These are phyloP conservation scores for Cladochytrium replicatum DNA, from an alignment of 192 early-diverging fungal genomes.

Conservation along the genomic window DNA sequence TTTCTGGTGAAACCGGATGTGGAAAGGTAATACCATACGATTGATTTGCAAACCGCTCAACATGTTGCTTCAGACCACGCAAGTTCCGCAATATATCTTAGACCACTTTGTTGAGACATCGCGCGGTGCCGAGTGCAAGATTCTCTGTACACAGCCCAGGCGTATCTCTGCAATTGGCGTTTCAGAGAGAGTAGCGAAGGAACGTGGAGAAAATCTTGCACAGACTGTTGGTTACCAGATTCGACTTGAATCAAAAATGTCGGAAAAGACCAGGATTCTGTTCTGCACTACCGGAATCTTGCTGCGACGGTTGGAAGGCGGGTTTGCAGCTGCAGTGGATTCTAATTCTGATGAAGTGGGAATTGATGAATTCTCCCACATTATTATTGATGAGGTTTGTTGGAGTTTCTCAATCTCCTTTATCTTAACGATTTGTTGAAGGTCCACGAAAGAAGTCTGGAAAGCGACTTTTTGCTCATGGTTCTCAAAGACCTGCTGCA, in stretches of 20 bases:
- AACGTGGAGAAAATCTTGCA: slow-evolving; percentile 36
- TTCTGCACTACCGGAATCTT: slow-evolving; percentile 64
- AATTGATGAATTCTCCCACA: slow-evolving; percentile 45
- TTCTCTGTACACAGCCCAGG: slow-evolving; percentile 30
- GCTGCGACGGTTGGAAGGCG: slow-evolving; percentile 45
- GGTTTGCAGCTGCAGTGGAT: slow-evolving; percentile 13
- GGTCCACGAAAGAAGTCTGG: slow-evolving; percentile 72
- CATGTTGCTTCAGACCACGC: slow-evolving; percentile 11
- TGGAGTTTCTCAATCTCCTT: no score
- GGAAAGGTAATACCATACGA: slow-evolving; percentile 8
- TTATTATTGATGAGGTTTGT: slow-evolving; percentile 72
- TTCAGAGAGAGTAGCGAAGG: slow-evolving; percentile 43
- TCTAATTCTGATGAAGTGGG: slow-evolving; percentile 11
- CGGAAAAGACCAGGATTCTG: slow-evolving; percentile 38
- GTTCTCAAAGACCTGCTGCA: slow-evolving; percentile 53
- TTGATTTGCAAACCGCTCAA: background rate
- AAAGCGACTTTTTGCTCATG: slow-evolving; percentile 71
- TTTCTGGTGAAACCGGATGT: slow-evolving; percentile 29
- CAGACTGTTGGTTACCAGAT: slow-evolving; percentile 54
- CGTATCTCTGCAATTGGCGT: slow-evolving; percentile 47
- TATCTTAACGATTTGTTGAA: no score
- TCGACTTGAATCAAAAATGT: slow-evolving; percentile 27
- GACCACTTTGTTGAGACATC: slow-evolving; percentile 15
- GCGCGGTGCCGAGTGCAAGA: slow-evolving; percentile 22
- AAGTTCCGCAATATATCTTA: slow-evolving; percentile 32